Evolutionary conservation across 2,329 filamentous ascomycete genomes (phyloP).

Genomic region (Penicillium sp.): DNA sequence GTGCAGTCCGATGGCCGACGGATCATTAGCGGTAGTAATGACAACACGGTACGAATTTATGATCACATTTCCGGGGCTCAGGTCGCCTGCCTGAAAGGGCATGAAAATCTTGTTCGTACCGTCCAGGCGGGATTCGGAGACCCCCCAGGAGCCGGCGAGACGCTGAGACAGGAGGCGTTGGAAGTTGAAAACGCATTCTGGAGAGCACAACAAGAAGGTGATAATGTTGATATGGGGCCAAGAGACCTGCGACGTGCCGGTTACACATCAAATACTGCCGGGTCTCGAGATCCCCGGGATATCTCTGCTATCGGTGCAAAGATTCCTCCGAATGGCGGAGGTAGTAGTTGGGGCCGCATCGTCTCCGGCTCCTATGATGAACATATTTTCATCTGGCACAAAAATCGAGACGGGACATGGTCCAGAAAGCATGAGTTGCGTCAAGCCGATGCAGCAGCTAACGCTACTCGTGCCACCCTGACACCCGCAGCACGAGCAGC

Average conservation of each 20-base stretch:
- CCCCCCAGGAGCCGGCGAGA: constrained; percentile 73
- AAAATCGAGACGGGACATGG: constrained; percentile 83
- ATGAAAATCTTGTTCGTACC: constrained; percentile 83
- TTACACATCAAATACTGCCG: constrained; percentile 61
- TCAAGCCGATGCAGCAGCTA: constrained; percentile 56
- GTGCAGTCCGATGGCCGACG: constrained; percentile 93
- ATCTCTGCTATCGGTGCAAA: constrained; percentile 77
- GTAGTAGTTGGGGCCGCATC: constrained; percentile 87
- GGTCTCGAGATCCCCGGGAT: constrained; percentile 72
- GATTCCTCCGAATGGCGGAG: constrained; percentile 85
- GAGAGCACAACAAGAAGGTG: constrained; percentile 52
- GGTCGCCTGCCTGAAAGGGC: constrained; percentile 81
- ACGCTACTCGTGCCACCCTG: constrained; percentile 28
- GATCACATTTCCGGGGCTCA: constrained; percentile 83
- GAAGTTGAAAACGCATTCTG: constrained; percentile 74
- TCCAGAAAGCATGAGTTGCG: constrained; percentile 71
- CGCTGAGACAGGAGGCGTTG: constrained; percentile 71
- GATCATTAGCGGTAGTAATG: constrained; percentile 93
- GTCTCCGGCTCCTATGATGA: constrained; percentile 97
- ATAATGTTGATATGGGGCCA: constrained; percentile 34
- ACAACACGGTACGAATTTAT: constrained; percentile 94
- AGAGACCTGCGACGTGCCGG: constrained; percentile 54
- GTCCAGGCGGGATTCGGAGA: constrained; percentile 95
- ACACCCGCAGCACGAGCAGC: constrained; percentile 17
- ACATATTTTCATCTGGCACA: constrained; percentile 91